A percentile compares a stretch with the other conserved stretches of the same genome.
Conservation (phyloP, 2,329 filamentous ascomycete genomes). For the Sclerotinia glacialis region DNA sequence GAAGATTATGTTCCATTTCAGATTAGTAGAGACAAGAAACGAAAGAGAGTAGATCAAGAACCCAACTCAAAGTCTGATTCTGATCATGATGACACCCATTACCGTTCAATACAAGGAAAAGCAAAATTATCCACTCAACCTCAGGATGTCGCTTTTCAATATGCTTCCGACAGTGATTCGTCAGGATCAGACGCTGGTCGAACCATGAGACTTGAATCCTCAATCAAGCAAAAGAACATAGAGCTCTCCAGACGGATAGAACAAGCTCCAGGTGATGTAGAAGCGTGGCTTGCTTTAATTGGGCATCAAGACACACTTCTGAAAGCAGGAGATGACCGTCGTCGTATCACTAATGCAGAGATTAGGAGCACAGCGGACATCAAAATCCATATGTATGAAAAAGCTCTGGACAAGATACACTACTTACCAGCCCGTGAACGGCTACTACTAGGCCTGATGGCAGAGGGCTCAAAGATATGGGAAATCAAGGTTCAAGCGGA, state of each 20-base stretch:
- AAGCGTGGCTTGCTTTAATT: slow-evolving; percentile 76
- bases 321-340: slow-evolving; percentile 47
- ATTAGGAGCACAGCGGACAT: slow-evolving; percentile 70
- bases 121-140: slow-evolving; percentile 46
- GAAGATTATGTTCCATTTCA: slow-evolving; percentile 52
- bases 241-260: slow-evolving; percentile 63
- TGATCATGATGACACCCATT: slow-evolving; percentile 52
- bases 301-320: slow-evolving; percentile 72
- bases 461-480: slow-evolving; percentile 74
- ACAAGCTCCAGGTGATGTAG: slow-evolving; percentile 62
- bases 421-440: slow-evolving; percentile 50
- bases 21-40: slow-evolving; percentile 38
- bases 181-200: slow-evolving; percentile 43
- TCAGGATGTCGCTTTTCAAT: slow-evolving; percentile 42
- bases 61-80: slow-evolving; percentile 42
- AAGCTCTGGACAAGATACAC: slow-evolving; percentile 62
- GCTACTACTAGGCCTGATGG: slow-evolving; percentile 67
- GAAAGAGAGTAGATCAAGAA: slow-evolving; percentile 33
- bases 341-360: slow-evolving; percentile 57
- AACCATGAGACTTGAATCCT: slow-evolving; percentile 43
- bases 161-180: slow-evolving; percentile 45
- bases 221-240: slow-evolving; percentile 54
- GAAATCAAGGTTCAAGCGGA: slow-evolving; percentile 56
- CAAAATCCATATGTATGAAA: slow-evolving; percentile 75
- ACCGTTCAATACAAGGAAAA: slow-evolving; percentile 64